A percentile compares a stretch with the other conserved stretches of the same genome.
phyloP scores from a whole-genome alignment of 1,284 basidiomycete genomes.

The Irpex sp. region DNA sequence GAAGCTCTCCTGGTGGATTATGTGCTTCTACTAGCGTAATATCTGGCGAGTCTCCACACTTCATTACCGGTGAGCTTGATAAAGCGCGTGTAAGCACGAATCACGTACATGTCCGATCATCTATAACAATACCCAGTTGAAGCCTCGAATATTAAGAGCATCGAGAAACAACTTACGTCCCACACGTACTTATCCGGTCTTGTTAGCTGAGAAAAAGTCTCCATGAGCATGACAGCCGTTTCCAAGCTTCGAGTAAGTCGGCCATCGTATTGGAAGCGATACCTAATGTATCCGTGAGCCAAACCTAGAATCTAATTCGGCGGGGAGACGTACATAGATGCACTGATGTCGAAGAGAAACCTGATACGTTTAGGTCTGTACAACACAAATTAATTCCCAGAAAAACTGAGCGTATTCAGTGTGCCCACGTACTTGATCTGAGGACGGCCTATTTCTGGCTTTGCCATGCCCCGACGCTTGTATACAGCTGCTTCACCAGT shows the following conservation, averaged over 20 bases:
- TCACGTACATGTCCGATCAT: constrained; percentile 59
- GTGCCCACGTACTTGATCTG: constrained; percentile 52
- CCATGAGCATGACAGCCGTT: constrained; percentile 70
- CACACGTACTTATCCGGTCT: constrained; percentile 67
- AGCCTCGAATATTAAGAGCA: too few relatives aligned
- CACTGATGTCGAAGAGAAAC: constrained; percentile 68
- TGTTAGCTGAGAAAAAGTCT: constrained; percentile 58
- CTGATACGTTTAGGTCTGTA: constrained; percentile 60
- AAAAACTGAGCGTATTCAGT: neutral
- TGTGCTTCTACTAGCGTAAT: constrained; percentile 48
- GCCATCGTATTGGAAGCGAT: constrained; percentile 69
- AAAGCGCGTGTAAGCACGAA: neutral
- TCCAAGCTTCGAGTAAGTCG: constrained; percentile 59
- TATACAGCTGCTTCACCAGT: constrained; percentile 67
- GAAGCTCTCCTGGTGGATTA: constrained; percentile 44
- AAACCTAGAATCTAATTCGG: neutral
- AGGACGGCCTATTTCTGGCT: constrained; percentile 60
- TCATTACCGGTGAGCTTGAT: neutral
- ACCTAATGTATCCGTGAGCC: constrained; percentile 33
- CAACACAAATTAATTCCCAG: neutral
- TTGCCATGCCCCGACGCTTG: constrained; percentile 64
- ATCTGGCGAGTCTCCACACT: constrained; percentile 62
- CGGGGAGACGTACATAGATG: constrained; percentile 50
- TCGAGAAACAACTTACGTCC: constrained; percentile 47
- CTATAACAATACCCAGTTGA: constrained; percentile 26